Conservation (phyloP, 768 basidiomycete species). For the Naematelia aurantialba region DNA sequence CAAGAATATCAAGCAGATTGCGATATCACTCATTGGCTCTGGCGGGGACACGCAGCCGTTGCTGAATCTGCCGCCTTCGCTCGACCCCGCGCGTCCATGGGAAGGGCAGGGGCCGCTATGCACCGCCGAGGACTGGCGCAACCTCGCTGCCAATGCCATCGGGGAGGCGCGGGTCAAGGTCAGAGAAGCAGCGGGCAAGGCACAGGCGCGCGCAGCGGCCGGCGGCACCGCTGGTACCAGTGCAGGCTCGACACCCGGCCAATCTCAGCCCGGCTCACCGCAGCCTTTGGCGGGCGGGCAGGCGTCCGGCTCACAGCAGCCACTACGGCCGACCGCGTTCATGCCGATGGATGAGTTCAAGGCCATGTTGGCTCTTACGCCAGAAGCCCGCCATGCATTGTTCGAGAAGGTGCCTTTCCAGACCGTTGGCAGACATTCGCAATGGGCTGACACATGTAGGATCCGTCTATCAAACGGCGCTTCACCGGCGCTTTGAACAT, state of each 20-base stretch:
- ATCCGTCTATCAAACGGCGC: neutral
- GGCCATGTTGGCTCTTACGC: neutral
- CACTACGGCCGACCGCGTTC: neutral
- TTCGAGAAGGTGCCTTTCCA: neutral
- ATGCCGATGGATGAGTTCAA: neutral
- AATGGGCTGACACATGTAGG: neutral
- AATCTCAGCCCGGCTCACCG: neutral
- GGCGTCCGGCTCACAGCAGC: neutral
- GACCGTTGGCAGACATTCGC: neutral
- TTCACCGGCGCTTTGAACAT: neutral
- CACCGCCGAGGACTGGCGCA: conserved; percentile 2
- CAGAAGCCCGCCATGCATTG: neutral
- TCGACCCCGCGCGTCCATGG: conserved; percentile 18
- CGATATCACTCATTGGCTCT: conserved; percentile 3
- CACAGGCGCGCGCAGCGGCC: neutral
- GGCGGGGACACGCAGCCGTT: conserved; percentile 15
- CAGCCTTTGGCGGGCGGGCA: neutral
- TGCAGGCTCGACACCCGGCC: neutral
- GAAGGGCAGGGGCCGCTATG: conserved; percentile 8
- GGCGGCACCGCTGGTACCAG: neutral
- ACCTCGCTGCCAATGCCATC: neutral
- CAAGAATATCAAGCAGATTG: conserved; percentile 18
- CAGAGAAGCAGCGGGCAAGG: conserved; percentile 5
- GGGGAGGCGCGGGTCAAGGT: conserved; percentile 7
- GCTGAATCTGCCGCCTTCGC: conserved; percentile 9